Conservation (phyloP, 2,329 filamentous ascomycete genomes). For the Nothophaeocryptopus gaeumannii region DNA sequence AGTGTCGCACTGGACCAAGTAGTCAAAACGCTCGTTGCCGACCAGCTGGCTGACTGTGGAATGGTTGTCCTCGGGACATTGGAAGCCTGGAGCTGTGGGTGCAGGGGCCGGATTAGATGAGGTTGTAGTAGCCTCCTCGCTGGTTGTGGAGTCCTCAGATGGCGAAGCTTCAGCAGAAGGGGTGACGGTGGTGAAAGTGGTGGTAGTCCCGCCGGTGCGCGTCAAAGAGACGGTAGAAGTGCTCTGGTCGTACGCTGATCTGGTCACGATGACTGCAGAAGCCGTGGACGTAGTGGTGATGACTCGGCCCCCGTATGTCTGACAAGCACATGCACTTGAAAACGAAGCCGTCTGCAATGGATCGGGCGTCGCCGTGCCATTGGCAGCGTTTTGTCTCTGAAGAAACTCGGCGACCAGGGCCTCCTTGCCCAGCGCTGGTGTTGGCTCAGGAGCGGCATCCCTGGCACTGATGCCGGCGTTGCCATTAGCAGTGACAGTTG, state of each 20-base stretch:
- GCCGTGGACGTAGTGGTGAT: conserved; percentile 31
- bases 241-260: conserved; percentile 20
- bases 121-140: neutral
- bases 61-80: conserved; percentile 34
- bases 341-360: conserved; percentile 23
- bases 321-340: conserved; percentile 35
- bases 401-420: too few species aligned
- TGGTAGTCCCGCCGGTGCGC: conserved; percentile 18
- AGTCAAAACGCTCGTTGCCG: conserved; percentile 33
- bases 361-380: too few species aligned
- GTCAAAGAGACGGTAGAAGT: conserved; percentile 20
- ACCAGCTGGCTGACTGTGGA: conserved; percentile 34
- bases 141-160: neutral
- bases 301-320: conserved; percentile 24
- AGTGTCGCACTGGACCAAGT: conserved; percentile 34
- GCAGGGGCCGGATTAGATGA: conserved; percentile 15
- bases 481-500: conserved; percentile 18
- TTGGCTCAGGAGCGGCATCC: conserved; percentile 21
- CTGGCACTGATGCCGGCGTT: conserved; percentile 16
- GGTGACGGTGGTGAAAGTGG: conserved; percentile 19
- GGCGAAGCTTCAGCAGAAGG: conserved; percentile 7
- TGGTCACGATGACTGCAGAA: conserved; percentile 17
- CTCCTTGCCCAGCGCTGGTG: conserved; percentile 5
- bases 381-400: too few species aligned
- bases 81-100: conserved; percentile 30